Evolutionary conservation across 495 filamentous ascomycete species (phyloP), one percentile per base, ranked within the genome.

Genomic region (Collariella sp.): DNA sequence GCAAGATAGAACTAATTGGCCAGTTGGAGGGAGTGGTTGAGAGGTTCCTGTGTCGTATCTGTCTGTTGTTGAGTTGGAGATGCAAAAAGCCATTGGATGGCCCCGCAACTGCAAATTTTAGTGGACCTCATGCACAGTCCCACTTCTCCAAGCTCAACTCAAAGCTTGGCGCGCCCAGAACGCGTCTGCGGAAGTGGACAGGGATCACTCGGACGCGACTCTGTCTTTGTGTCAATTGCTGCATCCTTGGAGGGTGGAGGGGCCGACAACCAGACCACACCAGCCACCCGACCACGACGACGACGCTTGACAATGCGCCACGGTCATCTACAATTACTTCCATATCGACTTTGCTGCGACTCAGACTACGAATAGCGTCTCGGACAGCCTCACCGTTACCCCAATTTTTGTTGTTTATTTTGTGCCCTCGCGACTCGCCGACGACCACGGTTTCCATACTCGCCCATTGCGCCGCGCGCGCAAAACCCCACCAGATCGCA

Each of bases 111-210:
- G 24, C 19, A 58, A 54, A 39, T 54, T 50, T 46, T n/a, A 45
- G 56, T 49, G 56, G 50, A 38, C 22, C 49, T 9, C 42, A n/a
- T 12, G 29, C 20, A 1, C 2, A 16, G 23, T 16, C 52, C 44
- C 44, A 42, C 44, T 23, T 15, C 1, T 11, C 18, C 24, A 13
- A 15, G 3, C 3, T 2, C 19, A 18, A 3, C 15, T 3, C 45
- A 1, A 15, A 23, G 23, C 41, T 45, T 22, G 24, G n/a, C 44
- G 29, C 20, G 26, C 7, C 31, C 35, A 41, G 45, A 31, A 54
- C 57, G 57, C 57, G 57, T 55, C 35, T 12, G 11, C 3, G 41
- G 47, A 59, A 55, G 57, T 59, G 47, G 47, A 55, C 57, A 51
- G 22, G 44, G 43, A 41, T 41, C 26, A 31, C 26, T 9, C 26